These are phyloP conservation scores for Blastomyces emzantsi DNA, from an alignment of 2,329 filamentous ascomycete species.

Conservation along the genomic window DNA sequence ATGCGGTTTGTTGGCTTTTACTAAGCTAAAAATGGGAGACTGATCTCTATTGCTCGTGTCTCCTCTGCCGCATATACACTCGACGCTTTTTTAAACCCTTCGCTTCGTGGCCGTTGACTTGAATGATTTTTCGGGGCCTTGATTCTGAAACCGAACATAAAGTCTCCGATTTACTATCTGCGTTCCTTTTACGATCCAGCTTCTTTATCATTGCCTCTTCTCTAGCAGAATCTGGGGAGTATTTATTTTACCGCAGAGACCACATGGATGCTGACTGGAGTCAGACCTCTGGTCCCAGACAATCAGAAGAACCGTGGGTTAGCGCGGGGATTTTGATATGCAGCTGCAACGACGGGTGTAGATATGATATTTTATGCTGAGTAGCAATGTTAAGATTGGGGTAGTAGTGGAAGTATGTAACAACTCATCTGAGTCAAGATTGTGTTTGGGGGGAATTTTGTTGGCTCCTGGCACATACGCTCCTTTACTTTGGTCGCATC, in stretches of 20 bases:
- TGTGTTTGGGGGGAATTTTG: not conserved
- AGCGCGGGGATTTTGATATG: not conserved
- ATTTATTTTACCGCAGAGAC: not conserved
- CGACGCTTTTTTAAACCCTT: not conserved
- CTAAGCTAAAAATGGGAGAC: not conserved
- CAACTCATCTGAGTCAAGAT: not conserved
- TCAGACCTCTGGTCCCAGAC: not conserved
- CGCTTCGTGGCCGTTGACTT: not conserved
- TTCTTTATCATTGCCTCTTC: slow-evolving; percentile 1
- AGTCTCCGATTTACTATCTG: not conserved
- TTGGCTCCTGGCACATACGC: no score
- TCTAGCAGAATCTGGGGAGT: not conserved
- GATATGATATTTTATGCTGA: not conserved
- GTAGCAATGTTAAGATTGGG: not conserved
- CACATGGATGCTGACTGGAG: not conserved
- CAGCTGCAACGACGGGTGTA: not conserved
- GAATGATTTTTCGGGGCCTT: not conserved
- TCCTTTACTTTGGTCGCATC: no score
- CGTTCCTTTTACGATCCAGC: not conserved
- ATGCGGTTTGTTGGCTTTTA: not conserved
- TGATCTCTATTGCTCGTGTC: not conserved
- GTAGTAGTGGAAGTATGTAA: not conserved
- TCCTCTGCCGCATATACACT: not conserved
- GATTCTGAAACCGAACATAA: not conserved
- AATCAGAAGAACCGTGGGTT: not conserved